Evolutionary conservation across 306 rosid species (phyloP).

Genomic region (Vigna angularis): DNA sequence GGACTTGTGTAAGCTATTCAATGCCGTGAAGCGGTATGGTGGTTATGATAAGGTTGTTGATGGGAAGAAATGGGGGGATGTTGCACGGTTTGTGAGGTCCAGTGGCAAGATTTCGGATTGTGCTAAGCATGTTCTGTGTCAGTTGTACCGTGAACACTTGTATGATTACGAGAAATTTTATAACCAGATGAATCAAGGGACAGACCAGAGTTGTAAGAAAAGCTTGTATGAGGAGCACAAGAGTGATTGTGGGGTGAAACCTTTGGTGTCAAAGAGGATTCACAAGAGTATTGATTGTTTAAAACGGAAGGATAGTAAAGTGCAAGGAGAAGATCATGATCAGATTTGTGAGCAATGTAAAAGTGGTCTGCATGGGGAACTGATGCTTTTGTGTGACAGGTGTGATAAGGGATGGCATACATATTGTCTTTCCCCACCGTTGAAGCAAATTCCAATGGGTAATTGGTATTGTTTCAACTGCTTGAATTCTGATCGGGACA

Average conservation of each 20-base stretch:
- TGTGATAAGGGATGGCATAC: slow-evolving; percentile 98
- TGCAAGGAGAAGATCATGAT: slow-evolving; percentile 65
- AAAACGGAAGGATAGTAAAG: slow-evolving; percentile 54
- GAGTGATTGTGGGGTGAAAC: slow-evolving; percentile 47
- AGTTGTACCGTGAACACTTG: slow-evolving; percentile 82
- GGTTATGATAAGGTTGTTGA: slow-evolving; percentile 80
- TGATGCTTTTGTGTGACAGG: slow-evolving; percentile 97
- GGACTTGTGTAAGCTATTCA: slow-evolving; percentile 86
- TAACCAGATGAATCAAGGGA: slow-evolving; percentile 59
- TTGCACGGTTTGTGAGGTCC: slow-evolving; percentile 69
- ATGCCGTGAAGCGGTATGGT: slow-evolving; percentile 83
- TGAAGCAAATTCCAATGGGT: slow-evolving; percentile 83
- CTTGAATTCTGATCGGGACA: slow-evolving; percentile 86
- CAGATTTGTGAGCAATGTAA: slow-evolving; percentile 94
- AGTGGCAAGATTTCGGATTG: slow-evolving; percentile 72
- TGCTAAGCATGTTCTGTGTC: slow-evolving; percentile 86
- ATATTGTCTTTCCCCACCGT: slow-evolving; percentile 91
- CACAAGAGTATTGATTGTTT: slow-evolving; percentile 51
- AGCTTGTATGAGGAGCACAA: slow-evolving; percentile 53
- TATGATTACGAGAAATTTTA: slow-evolving; percentile 75
- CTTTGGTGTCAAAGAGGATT: slow-evolving; percentile 62
- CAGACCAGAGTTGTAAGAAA: slow-evolving; percentile 54
- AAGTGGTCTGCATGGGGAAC: slow-evolving; percentile 97
- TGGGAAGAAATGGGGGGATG: slow-evolving; percentile 94
- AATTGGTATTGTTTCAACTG: slow-evolving; percentile 97